phyloP scores from a whole-genome alignment of 495 filamentous ascomycete species.

The Penicillium crystallinum region DNA sequence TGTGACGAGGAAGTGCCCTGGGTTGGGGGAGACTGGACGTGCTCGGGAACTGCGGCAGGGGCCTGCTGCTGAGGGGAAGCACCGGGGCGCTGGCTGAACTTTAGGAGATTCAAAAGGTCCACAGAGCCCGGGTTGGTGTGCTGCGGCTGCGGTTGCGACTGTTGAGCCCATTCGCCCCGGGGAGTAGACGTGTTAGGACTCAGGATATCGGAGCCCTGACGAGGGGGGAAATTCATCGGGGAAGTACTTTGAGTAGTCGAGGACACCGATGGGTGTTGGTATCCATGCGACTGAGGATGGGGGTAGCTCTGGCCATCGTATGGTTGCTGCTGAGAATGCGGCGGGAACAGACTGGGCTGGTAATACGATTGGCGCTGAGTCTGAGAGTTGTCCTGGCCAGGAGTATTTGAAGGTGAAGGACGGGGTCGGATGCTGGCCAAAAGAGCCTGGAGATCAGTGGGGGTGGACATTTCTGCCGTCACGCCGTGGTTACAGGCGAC shows the following conservation, averaged over 20 bases:
- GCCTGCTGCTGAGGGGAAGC: slow-evolving; percentile 31
- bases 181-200: slow-evolving; percentile 45
- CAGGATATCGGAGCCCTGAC: slow-evolving; percentile 46
- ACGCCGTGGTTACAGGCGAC: slow-evolving; percentile 29
- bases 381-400: slow-evolving; percentile 32
- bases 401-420: slow-evolving; percentile 32
- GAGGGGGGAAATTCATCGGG: slow-evolving; percentile 40
- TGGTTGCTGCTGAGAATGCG: slow-evolving; percentile 29
- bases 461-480: slow-evolving; percentile 49
- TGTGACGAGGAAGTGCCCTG: slow-evolving; percentile 39
- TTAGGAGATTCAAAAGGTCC: slow-evolving; percentile 80
- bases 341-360: slow-evolving; percentile 30
- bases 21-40: slow-evolving; percentile 31
- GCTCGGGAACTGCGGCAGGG: slow-evolving; percentile 24
- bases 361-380: slow-evolving; percentile 31
- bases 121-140: slow-evolving; percentile 50
- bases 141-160: slow-evolving; percentile 20
- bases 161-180: slow-evolving; percentile 30
- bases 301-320: slow-evolving; percentile 37
- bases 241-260: slow-evolving; percentile 40
- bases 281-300: slow-evolving; percentile 34
- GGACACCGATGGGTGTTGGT: slow-evolving; percentile 46
- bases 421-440: slow-evolving; percentile 44
- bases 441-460: slow-evolving; percentile 46
- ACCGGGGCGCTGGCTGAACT: slow-evolving; percentile 60